Evolutionary conservation across 1,284 basidiomycete genomes (phyloP), one percentile per base, ranked within the genome.

Genomic region (Athelia psychrophila): DNA sequence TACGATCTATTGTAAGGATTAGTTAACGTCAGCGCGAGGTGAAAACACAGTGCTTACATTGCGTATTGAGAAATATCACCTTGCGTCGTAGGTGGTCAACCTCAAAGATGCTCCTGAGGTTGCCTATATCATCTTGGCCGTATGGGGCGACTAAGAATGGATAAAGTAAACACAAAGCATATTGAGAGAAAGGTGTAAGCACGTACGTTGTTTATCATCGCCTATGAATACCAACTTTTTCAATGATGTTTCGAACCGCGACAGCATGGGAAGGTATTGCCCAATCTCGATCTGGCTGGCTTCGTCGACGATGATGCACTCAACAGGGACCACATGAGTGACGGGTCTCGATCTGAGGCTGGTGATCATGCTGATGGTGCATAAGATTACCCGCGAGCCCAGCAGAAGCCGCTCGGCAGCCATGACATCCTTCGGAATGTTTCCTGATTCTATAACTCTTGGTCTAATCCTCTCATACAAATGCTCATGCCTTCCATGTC

Each of bases 361-460:
- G 2, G 86, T 83, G 0, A 91, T 74, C 86, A 90, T 91, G 61
- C 77, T 77, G 0, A 90, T 65, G 10, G 89, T 91, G 61, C 84
- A 88, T 1, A 91, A 70, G 19, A 91, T 75, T 3, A 91, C 80
- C 58, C 73, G 68, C 47, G 71, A 72, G 23, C 65, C 77, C 47
- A 66, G 59, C 9, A 82, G 56, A 12, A 61, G 38, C 56, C 56
- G 56, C 51, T 58, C 38, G 47, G 50, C 49, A 20, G 54, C 52
- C 57, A 59, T 19, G 15, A 35, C 0, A 32, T 58, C 55, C n/a
- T 44, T 33, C 12, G 40, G 56, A 44, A 88, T 80, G 0, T 58
- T 50, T 51, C 77, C 68, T 10, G 84, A 83, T 6, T 68, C 61
- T 47, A 91, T 82, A 16, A 87, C 58, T 45, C 80, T 71, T 0